Base-by-base conservation (phyloP, 108 stramenopile genomes). In the Aurantiochytrium sp. region DNA sequence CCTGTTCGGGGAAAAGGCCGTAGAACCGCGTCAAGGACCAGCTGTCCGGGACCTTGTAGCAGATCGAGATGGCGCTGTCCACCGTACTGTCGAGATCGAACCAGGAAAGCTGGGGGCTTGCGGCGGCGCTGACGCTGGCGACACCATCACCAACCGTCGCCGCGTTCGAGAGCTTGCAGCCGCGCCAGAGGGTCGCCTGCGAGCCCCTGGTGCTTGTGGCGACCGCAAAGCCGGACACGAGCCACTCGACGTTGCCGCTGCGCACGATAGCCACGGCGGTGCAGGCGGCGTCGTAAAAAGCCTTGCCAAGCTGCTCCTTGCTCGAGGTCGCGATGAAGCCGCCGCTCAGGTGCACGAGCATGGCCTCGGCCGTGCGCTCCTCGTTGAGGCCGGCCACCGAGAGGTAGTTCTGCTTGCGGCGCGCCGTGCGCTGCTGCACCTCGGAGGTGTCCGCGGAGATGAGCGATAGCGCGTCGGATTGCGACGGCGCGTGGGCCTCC, bases 181-280 rank as follows among this genome's bases (percentile, higher is more conserved):
- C 73, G 2, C 73, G 39, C 73, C 73, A 81, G 24, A 81, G 42
- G 10, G 73, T 81, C 6, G 73, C 45, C 39, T 48, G 73, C 42
- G 39, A 48, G n/a, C 73, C 73, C 12, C 12, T 15, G 39, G 42
- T 12, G 39, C 73, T 24, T 0, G 39, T 81, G 45, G 42, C 73
- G 3, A 81, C 73, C n/a, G 73, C 73, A 81, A 81, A 81, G 15
- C 73, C 73, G 2, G 73, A 27, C 12, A 81, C 73, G 17, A 81
- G n/a, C 73, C 73, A 81, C 73, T 81, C 73, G 45, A 48, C 27
- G 39, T 81, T 48, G 45, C 45, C 73, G n/a, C 45, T 81, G 36
- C 73, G 73, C 21, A 81, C 73, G 73, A 81, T 48, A 19, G 73
- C 73, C 8, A 81, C 24, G 34, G 59, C 59, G 0, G 59, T 65